These are phyloP conservation scores for Xylaria palmicola DNA, from an alignment of 495 filamentous ascomycete species.

Conservation along the genomic window DNA sequence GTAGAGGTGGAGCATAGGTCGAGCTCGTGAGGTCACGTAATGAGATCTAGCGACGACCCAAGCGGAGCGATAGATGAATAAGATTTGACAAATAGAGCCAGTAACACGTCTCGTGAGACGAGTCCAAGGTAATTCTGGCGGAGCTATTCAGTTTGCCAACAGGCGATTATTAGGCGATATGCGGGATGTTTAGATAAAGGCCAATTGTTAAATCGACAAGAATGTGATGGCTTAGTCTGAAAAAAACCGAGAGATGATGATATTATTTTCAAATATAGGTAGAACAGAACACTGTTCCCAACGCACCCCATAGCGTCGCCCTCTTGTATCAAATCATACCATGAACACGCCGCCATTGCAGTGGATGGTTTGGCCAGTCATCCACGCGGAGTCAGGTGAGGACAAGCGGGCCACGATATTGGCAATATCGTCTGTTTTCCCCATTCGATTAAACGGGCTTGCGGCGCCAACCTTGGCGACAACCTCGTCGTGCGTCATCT, in stretches of 20 bases:
- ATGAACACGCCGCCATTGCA: slow-evolving; percentile 1
- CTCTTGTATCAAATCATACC: too few species aligned
- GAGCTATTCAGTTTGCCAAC: too few species aligned
- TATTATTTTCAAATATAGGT: too few species aligned
- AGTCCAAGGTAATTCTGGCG: not conserved
- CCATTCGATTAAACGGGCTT: slow-evolving; percentile 54
- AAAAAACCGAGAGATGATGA: too few species aligned
- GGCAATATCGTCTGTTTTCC: slow-evolving; percentile 56
- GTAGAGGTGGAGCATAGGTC: slow-evolving; percentile 4
- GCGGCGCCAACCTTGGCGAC: slow-evolving; percentile 44
- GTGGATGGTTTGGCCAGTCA: slow-evolving; percentile 50
- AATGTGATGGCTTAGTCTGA: too few species aligned
- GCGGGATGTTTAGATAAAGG: too few species aligned
- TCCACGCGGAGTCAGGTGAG: slow-evolving; percentile 58
- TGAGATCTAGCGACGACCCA: not conserved
- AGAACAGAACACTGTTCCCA: too few species aligned
- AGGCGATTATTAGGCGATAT: too few species aligned
- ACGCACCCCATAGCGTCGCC: too few species aligned
- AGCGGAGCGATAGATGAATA: not conserved
- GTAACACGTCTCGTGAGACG: not conserved
- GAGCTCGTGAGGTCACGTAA: slow-evolving; percentile 1
- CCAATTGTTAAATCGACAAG: too few species aligned
- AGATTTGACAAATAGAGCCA: slow-evolving; percentile 1
- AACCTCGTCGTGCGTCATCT: slow-evolving; percentile 38
- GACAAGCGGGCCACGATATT: slow-evolving; percentile 40